Evolutionary conservation across 1,139 yeast species (phyloP).

Genomic region (Torulaspora pretoriensis): DNA sequence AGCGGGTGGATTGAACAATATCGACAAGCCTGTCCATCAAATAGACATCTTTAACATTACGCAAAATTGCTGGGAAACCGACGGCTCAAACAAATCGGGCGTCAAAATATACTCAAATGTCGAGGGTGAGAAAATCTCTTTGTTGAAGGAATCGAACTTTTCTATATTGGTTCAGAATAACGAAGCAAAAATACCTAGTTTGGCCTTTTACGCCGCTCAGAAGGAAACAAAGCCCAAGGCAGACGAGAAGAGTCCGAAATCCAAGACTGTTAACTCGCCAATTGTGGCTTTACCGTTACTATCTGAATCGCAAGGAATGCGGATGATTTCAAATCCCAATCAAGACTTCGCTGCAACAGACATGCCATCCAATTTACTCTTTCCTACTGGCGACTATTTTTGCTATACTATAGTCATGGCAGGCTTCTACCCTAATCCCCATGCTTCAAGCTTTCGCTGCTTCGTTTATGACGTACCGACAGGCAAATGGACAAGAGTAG

Average conservation of each 20-base stretch:
- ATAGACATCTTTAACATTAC: conserved; percentile 54
- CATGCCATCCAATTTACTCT: conserved; percentile 40
- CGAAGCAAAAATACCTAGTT: conserved; percentile 31
- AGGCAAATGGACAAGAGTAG: conserved; percentile 61
- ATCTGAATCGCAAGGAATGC: conserved; percentile 33
- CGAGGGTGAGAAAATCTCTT: conserved; percentile 21
- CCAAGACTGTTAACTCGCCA: conserved; percentile 21
- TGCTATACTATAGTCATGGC: conserved; percentile 60
- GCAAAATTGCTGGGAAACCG: conserved; percentile 44
- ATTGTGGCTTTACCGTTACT: conserved; percentile 35
- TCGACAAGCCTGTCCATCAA: conserved; percentile 42
- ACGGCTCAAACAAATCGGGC: conserved; percentile 18
- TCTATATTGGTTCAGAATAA: conserved; percentile 29
- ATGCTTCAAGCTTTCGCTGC: conserved; percentile 46
- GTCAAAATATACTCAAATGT: conserved; percentile 24
- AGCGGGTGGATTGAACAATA: conserved; percentile 55
- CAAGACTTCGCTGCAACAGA: conserved; percentile 20
- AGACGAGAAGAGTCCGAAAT: conserved; percentile 4
- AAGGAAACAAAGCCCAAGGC: conserved; percentile 5
- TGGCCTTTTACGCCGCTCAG: conserved; percentile 26
- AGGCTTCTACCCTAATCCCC: conserved; percentile 47
- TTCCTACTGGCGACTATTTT: conserved; percentile 58
- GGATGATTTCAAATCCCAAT: conserved; percentile 24
- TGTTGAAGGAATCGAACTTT: conserved; percentile 23
- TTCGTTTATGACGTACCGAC: conserved; percentile 59